These are phyloP conservation scores for Fusarium udum DNA, from an alignment of 2,329 filamentous ascomycete genomes.

Conservation along the genomic window DNA sequence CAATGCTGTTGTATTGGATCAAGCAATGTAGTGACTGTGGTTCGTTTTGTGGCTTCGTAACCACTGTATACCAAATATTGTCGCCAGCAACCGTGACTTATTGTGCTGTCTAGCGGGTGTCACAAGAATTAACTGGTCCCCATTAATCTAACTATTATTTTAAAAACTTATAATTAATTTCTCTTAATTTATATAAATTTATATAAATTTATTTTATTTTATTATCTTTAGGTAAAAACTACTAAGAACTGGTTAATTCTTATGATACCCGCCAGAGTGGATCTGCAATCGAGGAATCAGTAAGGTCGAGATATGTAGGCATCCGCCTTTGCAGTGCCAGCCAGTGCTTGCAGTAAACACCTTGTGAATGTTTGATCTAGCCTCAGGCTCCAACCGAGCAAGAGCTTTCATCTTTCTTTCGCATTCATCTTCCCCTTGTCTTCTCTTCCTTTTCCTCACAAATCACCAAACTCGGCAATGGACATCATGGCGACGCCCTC, in stretches of 20 bases:
- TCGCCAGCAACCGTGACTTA: background rate
- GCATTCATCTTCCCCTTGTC: background rate
- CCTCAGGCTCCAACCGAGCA: background rate
- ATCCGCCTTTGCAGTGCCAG: background rate
- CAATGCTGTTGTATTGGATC: rapidly evolving
- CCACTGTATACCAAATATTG: background rate
- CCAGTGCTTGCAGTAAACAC: background rate
- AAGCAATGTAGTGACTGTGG: rapidly evolving
- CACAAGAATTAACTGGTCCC: no score
- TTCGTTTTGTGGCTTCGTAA: background rate
- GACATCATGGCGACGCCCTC: background rate
- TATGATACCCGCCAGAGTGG: no score
- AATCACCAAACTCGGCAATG: no score
- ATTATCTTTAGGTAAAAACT: no score
- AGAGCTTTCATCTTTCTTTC: rapidly evolving
- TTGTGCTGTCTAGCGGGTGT: background rate
- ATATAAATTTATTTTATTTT: no score
- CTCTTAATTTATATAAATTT: no score
- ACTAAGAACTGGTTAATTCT: no score
- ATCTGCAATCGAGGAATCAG: background rate
- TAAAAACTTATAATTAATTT: no score
- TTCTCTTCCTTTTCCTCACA: no score
- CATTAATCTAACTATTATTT: no score
- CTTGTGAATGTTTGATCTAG: background rate
- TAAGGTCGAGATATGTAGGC: background rate